Evolutionary conservation across 352 stramenopile genomes (phyloP).

Genomic region (Globisporangium cylindrosporum): DNA sequence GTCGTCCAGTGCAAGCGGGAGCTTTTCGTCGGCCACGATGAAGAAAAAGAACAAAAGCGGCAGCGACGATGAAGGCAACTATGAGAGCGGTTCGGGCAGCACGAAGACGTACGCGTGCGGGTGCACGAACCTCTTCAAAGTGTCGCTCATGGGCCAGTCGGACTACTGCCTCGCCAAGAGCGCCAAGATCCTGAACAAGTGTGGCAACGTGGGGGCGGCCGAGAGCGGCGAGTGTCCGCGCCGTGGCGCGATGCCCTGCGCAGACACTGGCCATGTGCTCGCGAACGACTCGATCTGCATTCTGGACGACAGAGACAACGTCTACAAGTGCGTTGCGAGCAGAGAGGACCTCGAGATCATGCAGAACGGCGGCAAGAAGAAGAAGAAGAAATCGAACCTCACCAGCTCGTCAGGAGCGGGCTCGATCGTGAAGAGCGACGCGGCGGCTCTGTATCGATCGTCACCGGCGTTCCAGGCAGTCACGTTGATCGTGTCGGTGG

Average conservation of each 20-base stretch:
- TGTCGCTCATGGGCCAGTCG: slow-evolving; percentile 69
- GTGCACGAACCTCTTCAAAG: slow-evolving; percentile 37
- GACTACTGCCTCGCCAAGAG: slow-evolving; percentile 61
- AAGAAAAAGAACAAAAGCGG: slow-evolving; percentile 7
- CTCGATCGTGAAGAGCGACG: slow-evolving; percentile 1
- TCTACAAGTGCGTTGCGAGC: slow-evolving; percentile 74
- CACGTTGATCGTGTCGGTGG: slow-evolving; percentile 13
- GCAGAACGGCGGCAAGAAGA: slow-evolving; percentile 41
- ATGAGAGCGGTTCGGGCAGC: slow-evolving; percentile 25
- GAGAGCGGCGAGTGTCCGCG: slow-evolving; percentile 58
- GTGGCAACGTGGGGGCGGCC: slow-evolving; percentile 48
- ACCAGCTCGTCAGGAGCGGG: slow-evolving; percentile 1
- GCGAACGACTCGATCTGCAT: slow-evolving; percentile 58
- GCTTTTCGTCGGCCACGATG: neutral
- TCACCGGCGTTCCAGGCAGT: slow-evolving; percentile 3
- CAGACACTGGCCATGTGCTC: slow-evolving; percentile 52
- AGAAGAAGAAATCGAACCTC: slow-evolving; percentile 26
- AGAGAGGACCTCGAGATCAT: slow-evolving; percentile 63
- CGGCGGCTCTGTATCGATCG: neutral
- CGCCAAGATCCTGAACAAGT: slow-evolving; percentile 55
- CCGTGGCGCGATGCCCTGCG: slow-evolving; percentile 51
- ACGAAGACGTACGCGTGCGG: slow-evolving; percentile 41
- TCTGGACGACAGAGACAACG: slow-evolving; percentile 55
- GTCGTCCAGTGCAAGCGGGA: neutral
- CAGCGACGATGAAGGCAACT: slow-evolving; percentile 10